phyloP scores from a whole-genome alignment of 257 asterid genomes.

The Solanum sejunctum region DNA sequence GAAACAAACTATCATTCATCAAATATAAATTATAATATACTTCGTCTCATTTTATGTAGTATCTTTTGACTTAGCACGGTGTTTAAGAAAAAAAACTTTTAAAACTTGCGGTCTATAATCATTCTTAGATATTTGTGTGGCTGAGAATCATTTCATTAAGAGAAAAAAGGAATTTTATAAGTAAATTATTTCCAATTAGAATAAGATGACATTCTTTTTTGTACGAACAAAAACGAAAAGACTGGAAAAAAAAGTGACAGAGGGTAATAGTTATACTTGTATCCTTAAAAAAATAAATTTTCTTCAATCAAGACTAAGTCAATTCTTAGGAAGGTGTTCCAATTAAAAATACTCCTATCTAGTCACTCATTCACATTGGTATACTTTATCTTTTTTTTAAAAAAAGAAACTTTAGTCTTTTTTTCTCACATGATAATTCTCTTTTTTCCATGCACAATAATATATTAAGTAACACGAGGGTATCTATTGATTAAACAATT shows the following conservation, averaged over 20 bases:
- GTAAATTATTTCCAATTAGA: no score
- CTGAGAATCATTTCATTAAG: no score
- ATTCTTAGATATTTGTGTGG: no score
- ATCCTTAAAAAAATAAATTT: background rate
- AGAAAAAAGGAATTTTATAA: no score
- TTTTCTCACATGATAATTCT: background rate
- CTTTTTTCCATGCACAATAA: background rate
- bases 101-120: no score
- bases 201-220: no score
- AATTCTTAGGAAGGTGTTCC: background rate
- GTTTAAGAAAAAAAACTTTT: no score
- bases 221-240: accelerated
- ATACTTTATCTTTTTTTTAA: background rate
- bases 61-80: no score
- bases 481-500: background rate
- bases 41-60: no score
- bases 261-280: background rate
- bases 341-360: background rate
- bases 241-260: no score
- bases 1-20: background rate
- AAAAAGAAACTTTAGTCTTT: background rate
- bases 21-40: no score
- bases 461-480: background rate
- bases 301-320: background rate
- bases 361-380: background rate